Evolutionary conservation across 2,329 filamentous ascomycete genomes (phyloP).

Genomic region (Aspergillus fumigatus): DNA sequence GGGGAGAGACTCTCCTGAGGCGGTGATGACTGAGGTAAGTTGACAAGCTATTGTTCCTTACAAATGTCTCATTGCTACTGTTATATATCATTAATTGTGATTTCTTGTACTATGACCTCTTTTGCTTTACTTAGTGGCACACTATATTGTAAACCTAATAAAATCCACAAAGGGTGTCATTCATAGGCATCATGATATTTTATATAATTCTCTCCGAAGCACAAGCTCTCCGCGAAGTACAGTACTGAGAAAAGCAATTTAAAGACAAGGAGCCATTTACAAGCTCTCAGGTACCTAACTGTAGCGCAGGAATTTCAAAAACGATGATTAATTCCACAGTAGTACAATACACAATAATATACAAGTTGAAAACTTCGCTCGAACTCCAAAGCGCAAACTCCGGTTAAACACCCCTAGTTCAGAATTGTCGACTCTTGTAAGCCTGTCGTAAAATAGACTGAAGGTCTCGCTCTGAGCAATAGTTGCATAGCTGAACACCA

Average conservation of each 20-base stretch:
- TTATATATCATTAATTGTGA: background rate
- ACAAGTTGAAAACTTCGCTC: background rate
- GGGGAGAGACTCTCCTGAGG: background rate
- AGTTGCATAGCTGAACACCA: constrained; percentile 1
- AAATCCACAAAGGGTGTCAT: background rate
- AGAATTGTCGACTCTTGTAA: constrained; percentile 6
- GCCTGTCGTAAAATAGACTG: background rate
- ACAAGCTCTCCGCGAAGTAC: background rate
- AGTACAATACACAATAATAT: background rate
- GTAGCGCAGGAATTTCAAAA: background rate
- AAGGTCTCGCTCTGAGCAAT: constrained; percentile 3
- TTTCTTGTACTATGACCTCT: background rate
- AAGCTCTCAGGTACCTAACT: background rate
- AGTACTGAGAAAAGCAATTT: background rate
- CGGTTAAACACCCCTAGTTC: constrained; percentile 6
- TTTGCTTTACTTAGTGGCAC: background rate
- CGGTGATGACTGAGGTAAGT: background rate
- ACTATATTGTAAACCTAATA: background rate
- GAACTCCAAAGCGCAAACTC: background rate
- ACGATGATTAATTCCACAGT: background rate
- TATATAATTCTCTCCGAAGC: background rate
- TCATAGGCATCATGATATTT: background rate
- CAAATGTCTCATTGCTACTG: background rate
- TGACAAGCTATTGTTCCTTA: background rate
- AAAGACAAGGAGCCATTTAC: background rate